These are phyloP conservation scores for Bocquillonia castaneifolia DNA, from an alignment of 441 rosid species.

Conservation along the genomic window DNA sequence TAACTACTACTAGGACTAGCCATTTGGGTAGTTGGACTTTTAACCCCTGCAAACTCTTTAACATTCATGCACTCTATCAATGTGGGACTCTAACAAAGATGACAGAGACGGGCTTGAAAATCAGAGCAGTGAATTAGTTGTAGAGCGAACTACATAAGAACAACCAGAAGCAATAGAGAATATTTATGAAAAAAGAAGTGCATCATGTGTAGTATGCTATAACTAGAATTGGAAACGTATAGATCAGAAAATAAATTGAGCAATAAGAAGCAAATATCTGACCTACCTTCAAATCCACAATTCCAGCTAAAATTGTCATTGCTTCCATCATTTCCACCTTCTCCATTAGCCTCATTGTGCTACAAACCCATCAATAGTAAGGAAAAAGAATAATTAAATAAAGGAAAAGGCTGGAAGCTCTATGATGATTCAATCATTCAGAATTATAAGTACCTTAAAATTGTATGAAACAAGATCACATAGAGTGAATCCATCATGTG, in stretches of 20 bases:
- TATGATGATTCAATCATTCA: not conserved
- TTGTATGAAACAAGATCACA: conserved; percentile 87
- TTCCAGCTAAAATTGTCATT: conserved; percentile 94
- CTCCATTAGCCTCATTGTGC: conserved; percentile 98
- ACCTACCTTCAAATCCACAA: conserved; percentile 84
- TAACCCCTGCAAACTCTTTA: too few relatives aligned
- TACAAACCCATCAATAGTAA: conserved; percentile 30
- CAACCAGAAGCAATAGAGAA: not conserved
- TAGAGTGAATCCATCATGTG: conserved; percentile 93
- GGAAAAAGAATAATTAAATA: too few relatives aligned
- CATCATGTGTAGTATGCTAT: not conserved
- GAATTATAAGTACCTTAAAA: conserved; percentile 50
- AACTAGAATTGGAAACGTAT: not conserved
- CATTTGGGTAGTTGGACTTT: too few relatives aligned
- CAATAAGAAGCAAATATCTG: not conserved
- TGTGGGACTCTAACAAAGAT: too few relatives aligned
- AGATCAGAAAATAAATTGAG: not conserved
- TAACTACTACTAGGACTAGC: too few relatives aligned
- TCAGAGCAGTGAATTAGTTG: not conserved
- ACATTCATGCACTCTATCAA: not conserved
- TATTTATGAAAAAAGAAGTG: not conserved
- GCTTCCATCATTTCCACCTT: conserved; percentile 92
- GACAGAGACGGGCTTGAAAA: not conserved
- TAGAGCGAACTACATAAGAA: not conserved
- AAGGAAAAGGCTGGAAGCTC: not conserved